Evolutionary conservation across 2,329 filamentous ascomycete species (phyloP).

Genomic region (Monosporascus sp.): DNA sequence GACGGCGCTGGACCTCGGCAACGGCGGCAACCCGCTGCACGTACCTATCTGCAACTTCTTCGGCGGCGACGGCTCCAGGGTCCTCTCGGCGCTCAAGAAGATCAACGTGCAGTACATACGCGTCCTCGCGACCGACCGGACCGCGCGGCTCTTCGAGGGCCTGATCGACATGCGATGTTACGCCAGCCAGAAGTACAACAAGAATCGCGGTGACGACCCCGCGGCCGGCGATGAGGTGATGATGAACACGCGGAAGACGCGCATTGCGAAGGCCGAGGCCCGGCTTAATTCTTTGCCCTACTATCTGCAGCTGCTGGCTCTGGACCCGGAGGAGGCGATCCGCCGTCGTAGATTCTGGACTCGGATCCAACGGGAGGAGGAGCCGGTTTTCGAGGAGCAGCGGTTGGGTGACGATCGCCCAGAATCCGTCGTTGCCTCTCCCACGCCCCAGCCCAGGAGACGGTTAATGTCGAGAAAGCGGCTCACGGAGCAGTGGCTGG

Average conservation of each 20-base stretch:
- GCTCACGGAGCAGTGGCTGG: conserved; percentile 11
- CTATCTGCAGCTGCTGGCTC: conserved; percentile 18
- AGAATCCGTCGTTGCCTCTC: neutral
- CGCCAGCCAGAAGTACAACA: conserved; percentile 8
- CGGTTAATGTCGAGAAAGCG: conserved; percentile 3
- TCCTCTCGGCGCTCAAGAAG: conserved; percentile 25
- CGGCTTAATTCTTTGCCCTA: conserved; percentile 10
- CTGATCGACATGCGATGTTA: conserved; percentile 15
- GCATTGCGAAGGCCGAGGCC: neutral
- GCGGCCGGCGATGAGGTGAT: conserved; percentile 11
- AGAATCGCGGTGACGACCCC: conserved; percentile 1
- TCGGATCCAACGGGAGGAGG: neutral
- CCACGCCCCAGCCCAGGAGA: neutral
- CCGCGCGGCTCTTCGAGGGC: conserved; percentile 10
- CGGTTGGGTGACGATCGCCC: neutral
- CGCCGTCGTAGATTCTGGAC: conserved; percentile 11
- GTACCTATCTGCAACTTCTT: conserved; percentile 35
- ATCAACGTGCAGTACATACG: conserved; percentile 31
- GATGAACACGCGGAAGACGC: conserved; percentile 1
- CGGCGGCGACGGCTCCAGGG: conserved; percentile 11
- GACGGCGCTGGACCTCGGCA: conserved; percentile 2
- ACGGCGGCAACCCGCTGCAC: neutral
- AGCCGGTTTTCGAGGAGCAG: conserved; percentile 3
- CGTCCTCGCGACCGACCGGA: conserved; percentile 26
- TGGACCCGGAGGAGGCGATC: conserved; percentile 12